Evolutionary conservation across 176 grass and related monocot species (phyloP).

Genomic region (Alopecurus myosuroides): DNA sequence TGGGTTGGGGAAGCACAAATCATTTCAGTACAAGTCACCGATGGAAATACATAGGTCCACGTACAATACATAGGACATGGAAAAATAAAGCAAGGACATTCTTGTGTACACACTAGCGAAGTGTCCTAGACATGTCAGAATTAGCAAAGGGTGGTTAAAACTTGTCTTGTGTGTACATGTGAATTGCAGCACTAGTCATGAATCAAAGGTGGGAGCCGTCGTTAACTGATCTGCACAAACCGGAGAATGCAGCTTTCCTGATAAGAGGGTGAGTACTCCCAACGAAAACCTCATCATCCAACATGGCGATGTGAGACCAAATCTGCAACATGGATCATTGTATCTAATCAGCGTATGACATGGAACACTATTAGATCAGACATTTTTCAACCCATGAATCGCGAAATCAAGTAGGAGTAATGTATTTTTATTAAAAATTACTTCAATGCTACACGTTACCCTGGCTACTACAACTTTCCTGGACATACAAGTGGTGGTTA

Average conservation of each 20-base stretch:
- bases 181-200: not conserved
- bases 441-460: not conserved
- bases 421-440: not conserved
- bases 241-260: constrained; percentile 66
- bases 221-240: constrained; percentile 61
- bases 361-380: not conserved
- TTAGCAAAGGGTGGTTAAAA: constrained; percentile 13
- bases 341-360: constrained; percentile 4
- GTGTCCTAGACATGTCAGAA: not conserved
- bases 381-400: not conserved
- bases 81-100: not conserved
- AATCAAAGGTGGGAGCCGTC: constrained; percentile 40
- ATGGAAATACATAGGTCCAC: not conserved
- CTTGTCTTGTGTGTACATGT: not conserved
- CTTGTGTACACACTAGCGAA: not conserved
- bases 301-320: constrained; percentile 72
- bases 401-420: too few relatives aligned
- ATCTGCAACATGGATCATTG: constrained; percentile 41
- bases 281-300: constrained; percentile 68
- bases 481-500: not conserved
- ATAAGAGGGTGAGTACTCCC: constrained; percentile 65
- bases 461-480: not conserved
- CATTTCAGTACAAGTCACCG: not conserved
- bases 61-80: too few relatives aligned
- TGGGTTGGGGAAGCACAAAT: not conserved